Conservation (phyloP, 176 grass and related monocot species). For the Lolium perenne region DNA sequence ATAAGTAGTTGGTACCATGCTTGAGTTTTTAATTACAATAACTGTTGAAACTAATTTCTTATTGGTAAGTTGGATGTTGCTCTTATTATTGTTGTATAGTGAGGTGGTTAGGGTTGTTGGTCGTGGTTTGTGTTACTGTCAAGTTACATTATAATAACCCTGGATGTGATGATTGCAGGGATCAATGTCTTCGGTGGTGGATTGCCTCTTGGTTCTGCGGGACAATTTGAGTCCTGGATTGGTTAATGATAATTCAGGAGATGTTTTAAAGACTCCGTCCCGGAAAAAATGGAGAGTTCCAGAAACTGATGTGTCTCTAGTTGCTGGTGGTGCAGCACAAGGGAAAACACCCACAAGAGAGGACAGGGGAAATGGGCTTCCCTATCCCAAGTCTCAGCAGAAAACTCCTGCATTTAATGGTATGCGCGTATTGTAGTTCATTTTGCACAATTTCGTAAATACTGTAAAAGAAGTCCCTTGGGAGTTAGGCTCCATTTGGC, state of each 20-base stretch:
- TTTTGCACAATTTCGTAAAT: conserved; percentile 19
- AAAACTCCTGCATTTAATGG: conserved; percentile 64
- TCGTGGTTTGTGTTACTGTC: conserved; percentile 1
- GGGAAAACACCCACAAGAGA: conserved; percentile 45
- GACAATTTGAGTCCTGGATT: conserved; percentile 56
- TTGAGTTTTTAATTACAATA: conserved; percentile 7
- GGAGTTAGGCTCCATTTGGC: no score
- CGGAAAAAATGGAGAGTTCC: conserved; percentile 66
- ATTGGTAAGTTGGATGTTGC: background rate
- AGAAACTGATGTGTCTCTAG: conserved; percentile 43
- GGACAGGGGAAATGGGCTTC: conserved; percentile 52
- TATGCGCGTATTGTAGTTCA: conserved; percentile 37
- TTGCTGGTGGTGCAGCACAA: conserved; percentile 30
- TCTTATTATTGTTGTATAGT: background rate
- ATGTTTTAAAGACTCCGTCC: conserved; percentile 40
- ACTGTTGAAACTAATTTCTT: conserved; percentile 16
- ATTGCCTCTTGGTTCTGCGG: conserved; percentile 81
- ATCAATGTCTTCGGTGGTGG: conserved; percentile 66
- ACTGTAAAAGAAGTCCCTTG: conserved; percentile 16
- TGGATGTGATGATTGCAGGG: conserved; percentile 61
- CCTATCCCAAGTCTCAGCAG: conserved; percentile 57
- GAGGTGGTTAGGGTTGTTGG: conserved; percentile 17
- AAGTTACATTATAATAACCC: conserved; percentile 32
- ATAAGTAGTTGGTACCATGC: conserved; percentile 15
- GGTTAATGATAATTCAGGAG: conserved; percentile 42